Conservation (phyloP, 208 protist genomes). For the Leishmania martiniquensis region DNA sequence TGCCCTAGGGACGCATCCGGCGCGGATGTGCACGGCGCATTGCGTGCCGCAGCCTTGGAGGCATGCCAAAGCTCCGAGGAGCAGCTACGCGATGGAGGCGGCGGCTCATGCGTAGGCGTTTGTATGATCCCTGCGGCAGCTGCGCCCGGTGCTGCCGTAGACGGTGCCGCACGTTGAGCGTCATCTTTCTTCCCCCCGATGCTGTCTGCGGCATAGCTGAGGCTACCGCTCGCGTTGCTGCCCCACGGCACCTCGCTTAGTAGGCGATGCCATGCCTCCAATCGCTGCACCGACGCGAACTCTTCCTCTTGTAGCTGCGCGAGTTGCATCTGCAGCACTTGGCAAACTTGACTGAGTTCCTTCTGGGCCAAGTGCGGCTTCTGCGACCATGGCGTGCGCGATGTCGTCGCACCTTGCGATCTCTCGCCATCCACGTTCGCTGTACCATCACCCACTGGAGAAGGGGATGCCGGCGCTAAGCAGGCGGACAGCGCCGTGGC, state of each 20-base stretch:
- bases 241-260: conserved; percentile 29
- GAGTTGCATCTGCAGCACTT: conserved; percentile 9
- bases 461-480: background rate
- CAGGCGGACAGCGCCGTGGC: conserved; percentile 14
- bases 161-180: too few relatives aligned
- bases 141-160: background rate
- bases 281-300: conserved; percentile 2
- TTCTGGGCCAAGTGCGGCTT: conserved; percentile 17
- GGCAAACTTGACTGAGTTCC: conserved; percentile 19
- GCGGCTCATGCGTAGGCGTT: conserved; percentile 1
- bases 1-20: background rate
- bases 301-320: conserved; percentile 21
- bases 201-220: background rate
- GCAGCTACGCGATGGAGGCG: background rate
- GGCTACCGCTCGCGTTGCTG: conserved; percentile 1
- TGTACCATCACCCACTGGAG: background rate
- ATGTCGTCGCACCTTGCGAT: background rate
- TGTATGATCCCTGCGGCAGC: conserved; percentile 3
- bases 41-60: background rate
- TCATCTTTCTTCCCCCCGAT: background rate
- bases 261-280: conserved; percentile 32
- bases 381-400: conserved; percentile 15
- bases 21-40: background rate
- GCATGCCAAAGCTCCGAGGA: background rate
- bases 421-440: background rate